These are phyloP conservation scores for Bryoerythrophyllum caledonicum DNA, from an alignment of 225 moss, liverwort and hornwort genomes.

Conservation along the genomic window DNA sequence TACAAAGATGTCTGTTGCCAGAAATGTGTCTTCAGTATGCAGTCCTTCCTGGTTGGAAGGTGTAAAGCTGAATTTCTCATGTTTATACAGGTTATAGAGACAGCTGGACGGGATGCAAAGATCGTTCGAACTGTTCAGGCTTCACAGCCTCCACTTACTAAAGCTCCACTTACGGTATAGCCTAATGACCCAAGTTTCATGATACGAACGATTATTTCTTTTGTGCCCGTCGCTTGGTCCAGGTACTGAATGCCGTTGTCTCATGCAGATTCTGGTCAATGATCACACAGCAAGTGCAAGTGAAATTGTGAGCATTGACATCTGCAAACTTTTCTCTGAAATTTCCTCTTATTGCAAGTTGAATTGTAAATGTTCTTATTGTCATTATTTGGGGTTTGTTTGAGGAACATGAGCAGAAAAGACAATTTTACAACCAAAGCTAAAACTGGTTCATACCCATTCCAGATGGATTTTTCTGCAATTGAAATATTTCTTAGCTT, in stretches of 20 bases:
- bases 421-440: not conserved
- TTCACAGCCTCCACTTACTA: constrained; percentile 56
- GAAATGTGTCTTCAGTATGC: not conserved
- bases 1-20: not conserved
- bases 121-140: constrained; percentile 55
- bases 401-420: not conserved
- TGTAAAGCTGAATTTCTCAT: constrained; percentile 9
- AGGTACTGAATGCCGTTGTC: constrained; percentile 2
- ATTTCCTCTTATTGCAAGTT: not conserved
- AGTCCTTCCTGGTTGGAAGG: constrained; percentile 1
- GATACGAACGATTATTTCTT: not conserved
- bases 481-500: not conserved
- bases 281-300: constrained; percentile 84
- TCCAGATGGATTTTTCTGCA: not conserved
- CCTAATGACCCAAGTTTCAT: not conserved
- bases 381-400: not conserved
- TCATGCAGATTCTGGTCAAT: constrained; percentile 73
- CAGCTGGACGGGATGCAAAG: constrained; percentile 67
- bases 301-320: constrained; percentile 62
- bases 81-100: constrained; percentile 71
- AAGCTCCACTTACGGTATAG: constrained; percentile 73
- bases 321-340: not conserved
- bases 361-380: not conserved
- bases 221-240: not conserved
- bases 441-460: not conserved